Conservation (phyloP, 192 early-diverging fungal genomes). For the Coemansia reversa region DNA sequence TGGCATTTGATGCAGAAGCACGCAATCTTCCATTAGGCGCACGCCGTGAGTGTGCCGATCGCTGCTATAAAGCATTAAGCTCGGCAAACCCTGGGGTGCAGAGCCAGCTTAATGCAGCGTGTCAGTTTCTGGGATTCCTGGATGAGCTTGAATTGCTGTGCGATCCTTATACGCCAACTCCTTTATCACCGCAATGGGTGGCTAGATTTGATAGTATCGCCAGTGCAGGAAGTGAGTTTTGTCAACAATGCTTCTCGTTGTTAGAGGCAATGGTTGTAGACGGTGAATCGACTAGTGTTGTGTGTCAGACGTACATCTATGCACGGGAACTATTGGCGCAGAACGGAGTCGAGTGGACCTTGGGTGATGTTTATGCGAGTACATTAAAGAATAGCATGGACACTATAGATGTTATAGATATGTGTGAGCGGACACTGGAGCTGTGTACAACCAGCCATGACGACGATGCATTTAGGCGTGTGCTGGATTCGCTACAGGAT, state of each 20-base stretch:
- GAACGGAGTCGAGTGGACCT: constrained; percentile 1
- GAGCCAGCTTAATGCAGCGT: neutral
- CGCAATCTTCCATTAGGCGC: constrained; percentile 2
- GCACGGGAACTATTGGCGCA: constrained; percentile 2
- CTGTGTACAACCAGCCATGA: constrained; percentile 28
- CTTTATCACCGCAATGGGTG: constrained; percentile 18
- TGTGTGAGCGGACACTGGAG: constrained; percentile 24
- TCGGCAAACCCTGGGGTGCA: neutral
- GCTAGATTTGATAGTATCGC: constrained; percentile 7
- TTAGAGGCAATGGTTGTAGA: constrained; percentile 17
- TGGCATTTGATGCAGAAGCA: constrained; percentile 18
- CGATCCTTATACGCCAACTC: constrained; percentile 35
- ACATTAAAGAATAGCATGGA: neutral
- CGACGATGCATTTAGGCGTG: constrained; percentile 21
- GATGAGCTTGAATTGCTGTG: constrained; percentile 5
- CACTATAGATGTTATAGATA: neutral
- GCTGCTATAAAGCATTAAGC: constrained; percentile 4
- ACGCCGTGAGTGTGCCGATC: constrained; percentile 7
- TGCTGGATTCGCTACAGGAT: constrained; percentile 5
- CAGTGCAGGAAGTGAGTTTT: neutral
- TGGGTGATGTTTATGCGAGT: constrained; percentile 16
- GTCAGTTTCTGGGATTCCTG: constrained; percentile 17
- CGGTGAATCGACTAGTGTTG: constrained; percentile 21
- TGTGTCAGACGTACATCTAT: constrained; percentile 24
- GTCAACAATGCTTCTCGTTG: neutral